Evolutionary conservation across 1,284 basidiomycete genomes (phyloP), one percentile per base, ranked within the genome.

Genomic region (Malassezia cuniculi): DNA sequence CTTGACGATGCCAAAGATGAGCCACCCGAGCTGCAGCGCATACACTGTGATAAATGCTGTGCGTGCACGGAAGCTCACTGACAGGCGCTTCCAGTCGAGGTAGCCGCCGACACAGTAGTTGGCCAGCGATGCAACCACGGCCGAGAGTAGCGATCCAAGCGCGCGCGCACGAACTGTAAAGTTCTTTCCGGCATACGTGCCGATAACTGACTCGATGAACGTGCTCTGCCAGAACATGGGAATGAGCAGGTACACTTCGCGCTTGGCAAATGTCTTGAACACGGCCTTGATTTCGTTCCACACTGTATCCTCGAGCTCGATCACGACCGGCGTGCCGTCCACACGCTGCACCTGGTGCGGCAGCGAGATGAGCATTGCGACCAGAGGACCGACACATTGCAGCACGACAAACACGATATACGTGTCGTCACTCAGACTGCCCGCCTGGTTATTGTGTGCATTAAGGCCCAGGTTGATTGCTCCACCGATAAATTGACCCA

Each of bases 321-420:
- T 52, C 15, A 47, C 40, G 6, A 70, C 68, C 0, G 61, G 58
- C 14, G 55, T 55, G 21, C 60, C 52, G 39, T 70, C 69, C 5
- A 41, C 42, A 2, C 70, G 40, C 45, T 68, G 64, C n/a, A 71
- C 68, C 47, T 69, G 55, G 31, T 51, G 45, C 5, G 69, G 69
- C 42, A 49, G 47, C 18, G 39, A 50, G 9, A 70, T 54, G 2
- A 69, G 48, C 29, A 68, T 33, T 0, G 62, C 63, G 3, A 55
- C 45, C 26, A 69, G 46, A 0, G 68, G 69, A 1, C 56, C 65
- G 10, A 66, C 9, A 19, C 51, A 52, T 31, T 68, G 65, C 12
- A 71, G 52, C 0, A 57, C 62, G 24, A 71, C 67, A 38, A 71
- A 69, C 18, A 70, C 63, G 36, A 69, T 45, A 42, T 66, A 70